Evolutionary conservation across 441 rosid genomes (phyloP).

Genomic region (Populus tomentosa): DNA sequence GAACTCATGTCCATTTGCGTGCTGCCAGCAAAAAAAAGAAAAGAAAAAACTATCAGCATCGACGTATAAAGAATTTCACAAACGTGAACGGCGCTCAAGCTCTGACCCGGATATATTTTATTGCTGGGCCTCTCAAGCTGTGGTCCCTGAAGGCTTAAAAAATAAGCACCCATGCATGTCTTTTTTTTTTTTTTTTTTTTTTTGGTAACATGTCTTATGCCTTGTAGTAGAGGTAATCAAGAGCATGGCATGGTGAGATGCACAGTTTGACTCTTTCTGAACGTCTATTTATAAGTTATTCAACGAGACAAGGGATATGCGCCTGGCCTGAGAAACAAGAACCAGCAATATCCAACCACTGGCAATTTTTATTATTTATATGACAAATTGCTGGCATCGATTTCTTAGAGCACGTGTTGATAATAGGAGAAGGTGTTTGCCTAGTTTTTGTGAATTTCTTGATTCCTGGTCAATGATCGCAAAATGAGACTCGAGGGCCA

Average conservation of each 20-base stretch:
- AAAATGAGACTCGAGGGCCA: neutral
- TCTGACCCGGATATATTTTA: neutral
- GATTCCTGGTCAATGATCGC: neutral
- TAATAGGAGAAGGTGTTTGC: neutral
- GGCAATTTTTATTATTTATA: neutral
- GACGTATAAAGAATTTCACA: neutral
- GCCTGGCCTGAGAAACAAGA: conserved; percentile 5
- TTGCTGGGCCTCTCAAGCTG: too few species aligned
- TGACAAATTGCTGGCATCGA: neutral
- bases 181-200: too few species aligned
- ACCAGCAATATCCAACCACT: neutral
- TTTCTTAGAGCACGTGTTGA: conserved; percentile 6
- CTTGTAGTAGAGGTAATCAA: too few species aligned
- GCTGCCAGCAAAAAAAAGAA: neutral
- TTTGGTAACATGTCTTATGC: neutral
- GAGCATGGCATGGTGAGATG: neutral
- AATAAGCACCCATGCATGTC: neutral
- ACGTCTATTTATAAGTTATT: neutral
- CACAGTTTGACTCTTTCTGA: conserved; percentile 6
- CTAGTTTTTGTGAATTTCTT: neutral
- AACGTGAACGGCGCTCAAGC: neutral
- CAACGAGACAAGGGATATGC: conserved; percentile 1
- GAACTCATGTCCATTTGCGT: too few species aligned
- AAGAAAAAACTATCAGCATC: conserved; percentile 1
- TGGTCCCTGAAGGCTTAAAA: neutral